A percentile compares a stretch with the other conserved stretches of the same genome.
Conservation (phyloP, 2,329 filamentous ascomycete species). For the Sporothrix euskadiensis region DNA sequence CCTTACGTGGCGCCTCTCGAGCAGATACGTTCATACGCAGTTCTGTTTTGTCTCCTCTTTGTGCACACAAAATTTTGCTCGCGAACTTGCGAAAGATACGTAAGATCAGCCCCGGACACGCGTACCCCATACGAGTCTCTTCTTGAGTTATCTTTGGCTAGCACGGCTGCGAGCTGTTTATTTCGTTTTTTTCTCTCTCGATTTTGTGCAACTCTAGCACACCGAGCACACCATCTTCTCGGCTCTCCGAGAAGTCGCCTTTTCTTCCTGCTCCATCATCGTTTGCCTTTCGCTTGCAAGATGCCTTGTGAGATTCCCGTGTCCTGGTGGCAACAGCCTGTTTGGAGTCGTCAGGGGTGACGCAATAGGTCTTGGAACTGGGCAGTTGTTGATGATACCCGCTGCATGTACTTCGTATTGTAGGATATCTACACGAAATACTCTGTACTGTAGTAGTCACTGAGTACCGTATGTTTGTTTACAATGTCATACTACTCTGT, state of each 20-base stretch:
- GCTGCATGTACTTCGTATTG: not conserved
- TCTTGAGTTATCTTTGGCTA: not conserved
- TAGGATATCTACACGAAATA: not conserved
- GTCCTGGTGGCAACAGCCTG: conserved; percentile 21
- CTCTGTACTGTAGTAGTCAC: not conserved
- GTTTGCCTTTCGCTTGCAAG: not conserved
- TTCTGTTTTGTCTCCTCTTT: not conserved
- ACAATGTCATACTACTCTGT: not conserved
- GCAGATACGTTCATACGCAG: not conserved
- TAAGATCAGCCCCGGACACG: not conserved
- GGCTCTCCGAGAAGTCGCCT: conserved; percentile 2
- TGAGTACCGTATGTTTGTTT: not conserved
- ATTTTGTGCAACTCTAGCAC: conserved; percentile 8
- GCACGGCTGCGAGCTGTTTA: not conserved
- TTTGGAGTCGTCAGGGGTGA: conserved; percentile 24
- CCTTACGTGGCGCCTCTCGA: conserved; percentile 16
- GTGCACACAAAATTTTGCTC: not conserved
- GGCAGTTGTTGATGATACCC: not conserved
- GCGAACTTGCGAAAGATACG: not conserved
- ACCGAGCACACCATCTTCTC: conserved; percentile 15
- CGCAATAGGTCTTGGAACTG: conserved; percentile 18
- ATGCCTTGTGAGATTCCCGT: not conserved
- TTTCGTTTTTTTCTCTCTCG: not conserved
- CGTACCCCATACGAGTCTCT: not conserved
- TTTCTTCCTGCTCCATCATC: not conserved